Conservation (phyloP, 371 early-diverging fungal species). For the Mucor mucedo region DNA sequence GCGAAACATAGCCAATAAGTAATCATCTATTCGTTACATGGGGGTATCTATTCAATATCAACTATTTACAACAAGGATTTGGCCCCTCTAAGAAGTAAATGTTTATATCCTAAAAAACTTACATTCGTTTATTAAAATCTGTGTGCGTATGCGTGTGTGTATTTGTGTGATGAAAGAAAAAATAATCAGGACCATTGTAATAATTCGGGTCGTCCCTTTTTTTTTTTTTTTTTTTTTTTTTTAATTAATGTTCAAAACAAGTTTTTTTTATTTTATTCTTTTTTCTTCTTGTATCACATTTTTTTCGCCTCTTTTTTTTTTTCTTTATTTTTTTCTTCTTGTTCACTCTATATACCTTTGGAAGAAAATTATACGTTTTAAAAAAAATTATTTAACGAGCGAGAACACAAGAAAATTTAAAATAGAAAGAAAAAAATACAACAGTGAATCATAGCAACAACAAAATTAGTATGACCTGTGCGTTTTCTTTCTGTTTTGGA, state of each 20-base stretch:
- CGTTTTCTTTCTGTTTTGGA: slow-evolving; percentile 35
- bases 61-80: background rate
- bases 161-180: background rate
- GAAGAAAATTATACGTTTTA: background rate
- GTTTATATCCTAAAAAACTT: too few species aligned
- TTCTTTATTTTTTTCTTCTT: slow-evolving; percentile 2
- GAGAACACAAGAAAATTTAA: slow-evolving; percentile 6
- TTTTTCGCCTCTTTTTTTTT: slow-evolving; percentile 9
- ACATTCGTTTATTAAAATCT: too few species aligned
- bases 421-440: background rate
- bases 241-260: slow-evolving; percentile 8
- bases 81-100: too few species aligned
- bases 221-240: background rate
- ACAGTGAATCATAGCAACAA: slow-evolving; percentile 1
- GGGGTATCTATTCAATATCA: slow-evolving; percentile 12
- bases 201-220: background rate
- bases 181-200: background rate
- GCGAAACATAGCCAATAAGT: slow-evolving; percentile 30
- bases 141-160: too few species aligned
- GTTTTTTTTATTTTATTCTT: background rate
- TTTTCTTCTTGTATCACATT: slow-evolving; percentile 13
- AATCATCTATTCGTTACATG: slow-evolving; percentile 24
- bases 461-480: slow-evolving; percentile 23
- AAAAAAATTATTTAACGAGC: background rate
- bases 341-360: slow-evolving; percentile 18